Conservation (phyloP, 225 moss, liverwort and hornwort genomes). For the Pseudoscleropodium purum region DNA sequence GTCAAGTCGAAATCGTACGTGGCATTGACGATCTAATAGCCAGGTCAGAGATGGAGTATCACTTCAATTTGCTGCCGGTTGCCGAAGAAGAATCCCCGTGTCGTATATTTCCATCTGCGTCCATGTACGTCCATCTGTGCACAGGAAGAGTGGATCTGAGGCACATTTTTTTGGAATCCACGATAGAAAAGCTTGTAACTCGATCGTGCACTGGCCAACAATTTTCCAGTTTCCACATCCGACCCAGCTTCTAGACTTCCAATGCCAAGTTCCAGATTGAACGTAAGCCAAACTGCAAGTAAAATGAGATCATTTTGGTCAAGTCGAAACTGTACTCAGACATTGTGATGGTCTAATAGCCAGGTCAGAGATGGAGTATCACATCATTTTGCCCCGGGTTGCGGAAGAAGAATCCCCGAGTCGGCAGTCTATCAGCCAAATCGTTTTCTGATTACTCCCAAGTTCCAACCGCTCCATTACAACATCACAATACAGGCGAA, state of each 20-base stretch:
- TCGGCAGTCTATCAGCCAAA: too few relatives aligned
- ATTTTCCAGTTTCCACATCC: not conserved
- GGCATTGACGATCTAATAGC: conserved; percentile 4
- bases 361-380: not conserved
- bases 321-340: not conserved
- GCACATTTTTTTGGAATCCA: too few relatives aligned
- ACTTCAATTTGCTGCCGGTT: not conserved
- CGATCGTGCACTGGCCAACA: too few relatives aligned
- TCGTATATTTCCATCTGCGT: not conserved
- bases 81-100: not conserved
- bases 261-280: not conserved
- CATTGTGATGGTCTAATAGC: conserved; percentile 5
- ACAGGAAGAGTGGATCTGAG: too few relatives aligned
- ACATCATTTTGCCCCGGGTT: not conserved
- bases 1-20: not conserved
- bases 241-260: not conserved
- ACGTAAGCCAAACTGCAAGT: too few relatives aligned
- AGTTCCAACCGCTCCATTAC: too few relatives aligned
- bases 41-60: not conserved
- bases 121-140: not conserved
- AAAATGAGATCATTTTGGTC: not conserved
- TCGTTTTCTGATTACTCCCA: too few relatives aligned
- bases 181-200: too few relatives aligned
- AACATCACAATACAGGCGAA: too few relatives aligned
- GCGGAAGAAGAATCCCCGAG: not conserved